Percentiles rank a stretch among this genome's conserved stretches.
Conservation (phyloP, 169 alveolate genomes). For the Cryptosporidium baileyi region DNA sequence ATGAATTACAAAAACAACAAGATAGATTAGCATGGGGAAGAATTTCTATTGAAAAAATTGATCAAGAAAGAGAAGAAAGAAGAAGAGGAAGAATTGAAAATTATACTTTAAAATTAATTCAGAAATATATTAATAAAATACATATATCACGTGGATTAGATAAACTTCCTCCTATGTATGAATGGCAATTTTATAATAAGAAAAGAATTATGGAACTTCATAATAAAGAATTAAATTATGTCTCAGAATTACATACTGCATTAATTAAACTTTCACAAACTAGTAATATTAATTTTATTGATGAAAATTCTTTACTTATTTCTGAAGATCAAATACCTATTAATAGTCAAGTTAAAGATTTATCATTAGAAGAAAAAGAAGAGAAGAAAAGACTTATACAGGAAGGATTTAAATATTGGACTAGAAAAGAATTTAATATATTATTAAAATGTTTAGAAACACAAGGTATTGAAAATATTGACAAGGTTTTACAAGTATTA, state of each 20-base stretch:
- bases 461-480: slow-evolving; percentile 75
- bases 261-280: slow-evolving; percentile 68
- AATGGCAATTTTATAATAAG: slow-evolving; percentile 74
- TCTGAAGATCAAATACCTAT: slow-evolving; percentile 70
- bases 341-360: slow-evolving; percentile 74
- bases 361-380: slow-evolving; percentile 81
- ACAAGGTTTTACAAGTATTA: neutral
- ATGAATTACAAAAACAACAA: slow-evolving; percentile 74
- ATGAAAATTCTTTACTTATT: slow-evolving; percentile 75
- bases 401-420: slow-evolving; percentile 86
- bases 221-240: slow-evolving; percentile 72
- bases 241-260: slow-evolving; percentile 74
- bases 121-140: slow-evolving; percentile 70
- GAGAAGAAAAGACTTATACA: slow-evolving; percentile 77
- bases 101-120: slow-evolving; percentile 66
- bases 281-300: slow-evolving; percentile 37
- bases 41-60: slow-evolving; percentile 71
- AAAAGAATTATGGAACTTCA: slow-evolving; percentile 74
- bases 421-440: slow-evolving; percentile 81
- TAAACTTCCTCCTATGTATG: slow-evolving; percentile 80
- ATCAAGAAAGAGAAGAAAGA: slow-evolving; percentile 77
- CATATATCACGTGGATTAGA: slow-evolving; percentile 78
- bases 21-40: slow-evolving; percentile 72
- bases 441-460: slow-evolving; percentile 79
- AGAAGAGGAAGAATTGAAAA: slow-evolving; percentile 75